phyloP scores from a whole-genome alignment of 768 basidiomycete species.

The Kwoniella sp. region DNA sequence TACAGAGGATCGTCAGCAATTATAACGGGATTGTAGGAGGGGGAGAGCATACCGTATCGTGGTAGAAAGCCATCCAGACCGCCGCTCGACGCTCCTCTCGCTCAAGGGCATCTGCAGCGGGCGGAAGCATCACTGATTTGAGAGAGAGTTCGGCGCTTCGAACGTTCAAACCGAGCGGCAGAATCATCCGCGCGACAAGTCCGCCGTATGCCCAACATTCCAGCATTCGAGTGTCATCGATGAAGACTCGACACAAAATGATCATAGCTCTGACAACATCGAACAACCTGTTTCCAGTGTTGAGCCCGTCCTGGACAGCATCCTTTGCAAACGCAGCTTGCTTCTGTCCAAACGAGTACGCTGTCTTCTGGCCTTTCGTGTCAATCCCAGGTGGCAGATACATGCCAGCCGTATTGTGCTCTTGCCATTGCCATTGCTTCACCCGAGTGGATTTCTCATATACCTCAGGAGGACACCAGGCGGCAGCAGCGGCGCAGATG shows the following conservation, averaged over 20 bases:
- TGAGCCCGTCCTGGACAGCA: constrained; percentile 41
- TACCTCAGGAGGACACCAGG: constrained; percentile 40
- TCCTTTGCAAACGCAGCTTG: constrained; percentile 43
- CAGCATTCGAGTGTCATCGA: constrained; percentile 50
- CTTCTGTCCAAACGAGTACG: constrained; percentile 28
- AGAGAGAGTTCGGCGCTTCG: constrained; percentile 46
- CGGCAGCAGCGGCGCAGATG: constrained; percentile 75
- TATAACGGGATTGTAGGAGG: not conserved
- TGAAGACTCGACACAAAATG: constrained; percentile 44
- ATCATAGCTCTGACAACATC: constrained; percentile 51
- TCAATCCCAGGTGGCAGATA: not conserved
- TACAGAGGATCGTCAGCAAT: constrained; percentile 3
- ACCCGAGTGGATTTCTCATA: constrained; percentile 23
- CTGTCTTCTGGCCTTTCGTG: constrained; percentile 18
- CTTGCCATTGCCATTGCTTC: not conserved
- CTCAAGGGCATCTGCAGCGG: constrained; percentile 48
- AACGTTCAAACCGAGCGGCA: constrained; percentile 47
- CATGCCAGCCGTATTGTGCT: not conserved
- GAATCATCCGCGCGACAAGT: constrained; percentile 46
- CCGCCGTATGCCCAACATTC: constrained; percentile 51
- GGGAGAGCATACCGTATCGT: constrained; percentile 40
- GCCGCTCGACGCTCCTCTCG: constrained; percentile 49
- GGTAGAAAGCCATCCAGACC: constrained; percentile 53
- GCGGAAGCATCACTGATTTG: constrained; percentile 48
- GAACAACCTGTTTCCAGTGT: constrained; percentile 48